Conservation (phyloP, 768 basidiomycete species). For the Suillus decipiens region DNA sequence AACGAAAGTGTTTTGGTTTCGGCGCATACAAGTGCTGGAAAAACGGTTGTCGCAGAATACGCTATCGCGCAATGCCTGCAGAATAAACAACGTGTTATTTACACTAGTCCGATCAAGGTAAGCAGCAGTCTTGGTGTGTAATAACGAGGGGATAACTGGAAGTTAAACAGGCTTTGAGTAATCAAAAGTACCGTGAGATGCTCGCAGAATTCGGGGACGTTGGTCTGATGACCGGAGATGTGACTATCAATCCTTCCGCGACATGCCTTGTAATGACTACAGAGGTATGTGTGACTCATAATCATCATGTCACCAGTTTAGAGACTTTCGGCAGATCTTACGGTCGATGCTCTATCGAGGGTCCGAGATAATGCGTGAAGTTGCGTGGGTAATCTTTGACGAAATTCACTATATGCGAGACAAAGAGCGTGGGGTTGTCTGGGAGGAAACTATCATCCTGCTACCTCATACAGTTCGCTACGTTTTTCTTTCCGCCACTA, state of each 20-base stretch:
- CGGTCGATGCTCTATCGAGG: slow-evolving; percentile 99
- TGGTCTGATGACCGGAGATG: slow-evolving; percentile 98
- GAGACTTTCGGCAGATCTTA: slow-evolving; percentile 65
- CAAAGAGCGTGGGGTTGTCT: slow-evolving; percentile 98
- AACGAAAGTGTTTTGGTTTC: slow-evolving; percentile 98
- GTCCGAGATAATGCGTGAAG: slow-evolving; percentile 98
- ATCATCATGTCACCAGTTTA: neutral
- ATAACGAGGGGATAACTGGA: slow-evolving; percentile 20
- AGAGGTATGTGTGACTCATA: slow-evolving; percentile 56
- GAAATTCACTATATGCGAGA: slow-evolving; percentile 99
- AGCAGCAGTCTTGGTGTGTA: slow-evolving; percentile 32
- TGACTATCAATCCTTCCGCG: slow-evolving; percentile 96
- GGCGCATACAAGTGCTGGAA: slow-evolving; percentile 98
- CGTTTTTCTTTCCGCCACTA: slow-evolving; percentile 98
- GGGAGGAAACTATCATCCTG: slow-evolving; percentile 99
- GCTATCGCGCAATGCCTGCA: slow-evolving; percentile 96
- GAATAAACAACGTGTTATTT: slow-evolving; percentile 95
- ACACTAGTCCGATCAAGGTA: slow-evolving; percentile 99
- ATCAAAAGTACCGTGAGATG: slow-evolving; percentile 99
- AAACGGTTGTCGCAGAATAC: slow-evolving; percentile 99
- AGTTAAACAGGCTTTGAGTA: slow-evolving; percentile 81
- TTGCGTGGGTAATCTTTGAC: slow-evolving; percentile 99
- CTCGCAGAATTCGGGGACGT: slow-evolving; percentile 96
- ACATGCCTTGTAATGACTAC: slow-evolving; percentile 99
- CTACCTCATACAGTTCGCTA: slow-evolving; percentile 95